Conservation (phyloP, 352 stramenopile species). For the Phytophthora fragariae region DNA sequence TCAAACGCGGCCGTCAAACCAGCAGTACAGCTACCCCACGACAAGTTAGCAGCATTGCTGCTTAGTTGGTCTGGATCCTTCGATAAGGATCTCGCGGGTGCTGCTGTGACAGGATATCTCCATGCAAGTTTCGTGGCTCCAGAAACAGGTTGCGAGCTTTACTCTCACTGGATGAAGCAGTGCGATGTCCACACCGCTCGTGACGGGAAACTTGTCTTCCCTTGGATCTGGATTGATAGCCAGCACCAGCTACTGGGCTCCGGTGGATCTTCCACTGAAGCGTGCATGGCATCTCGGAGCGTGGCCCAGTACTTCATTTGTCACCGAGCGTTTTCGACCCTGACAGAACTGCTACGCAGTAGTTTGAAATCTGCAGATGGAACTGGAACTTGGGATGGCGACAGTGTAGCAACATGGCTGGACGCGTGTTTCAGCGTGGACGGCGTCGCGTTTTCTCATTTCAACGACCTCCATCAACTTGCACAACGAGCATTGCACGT, state of each 20-base stretch:
- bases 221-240: conserved; percentile 65
- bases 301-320: conserved; percentile 40
- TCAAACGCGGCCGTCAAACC: conserved; percentile 19
- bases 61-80: conserved; percentile 59
- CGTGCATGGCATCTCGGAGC: conserved; percentile 25
- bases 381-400: conserved; percentile 23
- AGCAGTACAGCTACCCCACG: conserved; percentile 27
- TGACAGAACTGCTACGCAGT: conserved; percentile 32
- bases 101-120: conserved; percentile 35
- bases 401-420: conserved; percentile 47
- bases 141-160: conserved; percentile 22
- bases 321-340: conserved; percentile 36
- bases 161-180: conserved; percentile 49
- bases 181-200: conserved; percentile 55
- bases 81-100: conserved; percentile 39
- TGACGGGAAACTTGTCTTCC: conserved; percentile 33
- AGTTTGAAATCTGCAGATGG: conserved; percentile 21
- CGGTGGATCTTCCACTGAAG: conserved; percentile 3
- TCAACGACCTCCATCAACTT: conserved; percentile 53
- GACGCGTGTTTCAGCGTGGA: conserved; percentile 71
- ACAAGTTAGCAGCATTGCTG: conserved; percentile 37
- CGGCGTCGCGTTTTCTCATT: conserved; percentile 35
- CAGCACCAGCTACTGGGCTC: conserved; percentile 17
- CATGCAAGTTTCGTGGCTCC: conserved; percentile 40
- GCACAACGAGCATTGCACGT: conserved; percentile 43